Evolutionary conservation across 176 grass and related monocot genomes (phyloP), one percentile per base, ranked within the genome.

Genomic region (Themeda triandra): DNA sequence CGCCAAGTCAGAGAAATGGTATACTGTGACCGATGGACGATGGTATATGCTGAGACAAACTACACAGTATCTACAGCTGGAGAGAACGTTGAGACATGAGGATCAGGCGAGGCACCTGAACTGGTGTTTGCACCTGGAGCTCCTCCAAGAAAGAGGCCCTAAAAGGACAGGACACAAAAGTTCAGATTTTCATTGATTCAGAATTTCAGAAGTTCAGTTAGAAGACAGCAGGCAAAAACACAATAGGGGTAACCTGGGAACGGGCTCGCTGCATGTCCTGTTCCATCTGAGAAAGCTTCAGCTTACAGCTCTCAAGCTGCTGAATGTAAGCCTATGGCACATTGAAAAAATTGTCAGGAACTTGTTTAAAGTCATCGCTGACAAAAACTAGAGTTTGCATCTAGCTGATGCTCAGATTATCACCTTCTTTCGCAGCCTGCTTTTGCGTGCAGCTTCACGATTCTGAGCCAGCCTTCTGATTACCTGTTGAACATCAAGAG

Each of bases 371-470:
- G 63, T n/a, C n/a, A n/a, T n/a, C n/a, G n/a, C n/a, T n/a, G n/a
- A 23, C 13, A 6, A 37, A 21, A 28, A 39, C 23, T 67, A 60
- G 4, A 76, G 21, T 64, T 79, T 30, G 11, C 14, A 31, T 71
- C 25, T 35, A 70, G 17, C 15, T 27, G 28, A 49, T 83, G 82
- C 9, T 66, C 21, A 77, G 23, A 24, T 13, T 6, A 48, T 45
- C 41, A 98, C 92, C 95, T 98, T 98, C 81, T 95, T 98, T 14
- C 95, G 83, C 56, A 98, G 84, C 37, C 95, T 80, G 63, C 95
- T 98, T 83, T 98, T 98, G 11, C 92, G 82, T 4, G 95, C 95
- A 79, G 95, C 95, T 85, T 98, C 95, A 67, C 95, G 81, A 83
- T 95, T 98, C 89, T 98, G 95, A 72, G 95, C 95, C 67, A 98